Conservation (phyloP, 305 asterid genomes). For the Fraxinus latifolia region DNA sequence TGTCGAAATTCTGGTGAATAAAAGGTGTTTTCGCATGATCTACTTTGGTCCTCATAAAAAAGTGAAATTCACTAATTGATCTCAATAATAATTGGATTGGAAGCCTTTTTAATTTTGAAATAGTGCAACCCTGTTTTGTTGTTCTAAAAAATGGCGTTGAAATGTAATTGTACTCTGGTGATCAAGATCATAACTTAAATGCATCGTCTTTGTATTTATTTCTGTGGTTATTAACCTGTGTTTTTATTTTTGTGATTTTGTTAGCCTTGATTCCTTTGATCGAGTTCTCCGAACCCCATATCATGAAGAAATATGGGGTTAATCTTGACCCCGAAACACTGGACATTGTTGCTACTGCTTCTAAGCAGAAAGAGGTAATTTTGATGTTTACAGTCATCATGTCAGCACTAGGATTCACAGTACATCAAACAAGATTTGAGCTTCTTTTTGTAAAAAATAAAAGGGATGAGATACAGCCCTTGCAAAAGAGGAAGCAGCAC, state of each 20-base stretch:
- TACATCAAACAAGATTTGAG: background rate
- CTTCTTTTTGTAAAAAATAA: background rate
- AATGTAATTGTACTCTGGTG: background rate
- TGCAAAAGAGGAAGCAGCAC: no score
- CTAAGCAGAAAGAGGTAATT: constrained; percentile 65
- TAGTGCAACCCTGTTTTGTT: background rate
- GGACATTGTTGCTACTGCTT: constrained; percentile 56
- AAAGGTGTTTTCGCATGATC: background rate
- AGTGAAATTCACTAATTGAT: background rate
- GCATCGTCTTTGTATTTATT: background rate
- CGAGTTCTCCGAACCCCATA: constrained; percentile 44
- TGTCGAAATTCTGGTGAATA: background rate
- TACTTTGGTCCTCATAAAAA: background rate
- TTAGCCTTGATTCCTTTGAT: constrained; percentile 74
- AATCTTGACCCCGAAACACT: constrained; percentile 62
- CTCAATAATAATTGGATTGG: background rate
- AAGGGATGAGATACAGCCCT: no score
- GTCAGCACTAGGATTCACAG: background rate
- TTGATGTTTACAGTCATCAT: background rate
- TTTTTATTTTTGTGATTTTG: background rate
- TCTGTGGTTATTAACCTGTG: background rate
- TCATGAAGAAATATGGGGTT: constrained; percentile 69
- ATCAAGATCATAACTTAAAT: background rate
- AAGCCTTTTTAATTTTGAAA: background rate
- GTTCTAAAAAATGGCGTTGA: background rate